Evolutionary conservation across 78 protist genomes (phyloP).

Genomic region (Dictyostelium firmibasis): DNA sequence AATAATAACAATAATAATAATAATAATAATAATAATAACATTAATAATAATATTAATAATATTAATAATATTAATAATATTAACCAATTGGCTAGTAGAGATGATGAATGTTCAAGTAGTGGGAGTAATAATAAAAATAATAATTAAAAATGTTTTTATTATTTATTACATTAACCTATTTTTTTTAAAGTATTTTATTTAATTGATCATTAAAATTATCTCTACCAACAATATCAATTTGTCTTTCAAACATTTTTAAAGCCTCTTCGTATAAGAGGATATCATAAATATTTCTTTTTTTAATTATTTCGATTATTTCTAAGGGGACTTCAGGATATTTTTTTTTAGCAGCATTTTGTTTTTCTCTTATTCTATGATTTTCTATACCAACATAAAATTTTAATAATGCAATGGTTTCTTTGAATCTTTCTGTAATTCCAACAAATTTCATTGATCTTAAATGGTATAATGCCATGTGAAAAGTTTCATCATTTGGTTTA

Average conservation of each 20-base stretch:
- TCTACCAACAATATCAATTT: conserved; percentile 48
- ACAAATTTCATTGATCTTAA: conserved; percentile 15
- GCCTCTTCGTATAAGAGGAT: conserved; percentile 12
- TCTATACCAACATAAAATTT: not conserved
- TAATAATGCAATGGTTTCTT: conserved; percentile 19
- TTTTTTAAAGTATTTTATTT: not conserved
- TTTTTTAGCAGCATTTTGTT: not conserved
- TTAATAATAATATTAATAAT: no score
- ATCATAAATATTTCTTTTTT: not conserved
- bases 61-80: no score
- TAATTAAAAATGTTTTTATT: not conserved
- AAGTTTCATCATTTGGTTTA: not conserved
- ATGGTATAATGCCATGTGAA: not conserved
- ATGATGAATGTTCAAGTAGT: not conserved
- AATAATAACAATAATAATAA: no score
- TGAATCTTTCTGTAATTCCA: conserved; percentile 44
- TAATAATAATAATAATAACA: no score
- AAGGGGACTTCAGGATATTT: not conserved
- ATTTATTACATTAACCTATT: no score
- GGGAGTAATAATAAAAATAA: not conserved
- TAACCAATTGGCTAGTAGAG: not conserved
- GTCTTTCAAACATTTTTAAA: conserved; percentile 31
- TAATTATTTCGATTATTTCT: not conserved
- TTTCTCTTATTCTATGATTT: not conserved
- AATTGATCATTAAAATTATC: not conserved